These are phyloP conservation scores for Nemania serpens DNA, from an alignment of 2,329 filamentous ascomycete genomes.

Conservation along the genomic window DNA sequence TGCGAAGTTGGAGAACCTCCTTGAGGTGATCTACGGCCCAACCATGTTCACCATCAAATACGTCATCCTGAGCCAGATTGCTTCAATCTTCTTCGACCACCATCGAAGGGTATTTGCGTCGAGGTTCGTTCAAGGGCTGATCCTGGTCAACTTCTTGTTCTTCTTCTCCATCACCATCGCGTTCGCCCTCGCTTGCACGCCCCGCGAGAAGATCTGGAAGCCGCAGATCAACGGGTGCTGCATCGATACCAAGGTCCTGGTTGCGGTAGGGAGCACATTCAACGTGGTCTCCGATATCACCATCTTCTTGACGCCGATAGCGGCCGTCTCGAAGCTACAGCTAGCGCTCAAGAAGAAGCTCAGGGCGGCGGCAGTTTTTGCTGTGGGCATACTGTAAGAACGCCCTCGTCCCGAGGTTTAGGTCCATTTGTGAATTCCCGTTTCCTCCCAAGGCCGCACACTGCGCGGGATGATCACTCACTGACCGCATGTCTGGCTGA, in stretches of 20 bases:
- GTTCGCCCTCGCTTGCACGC: not conserved
- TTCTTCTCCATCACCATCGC: not conserved
- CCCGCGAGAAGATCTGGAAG: not conserved
- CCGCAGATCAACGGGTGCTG: not conserved
- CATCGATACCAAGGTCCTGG: not conserved
- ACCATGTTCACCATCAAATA: not conserved
- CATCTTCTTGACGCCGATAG: not conserved
- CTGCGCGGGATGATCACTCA: too few species aligned
- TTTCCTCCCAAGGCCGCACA: too few species aligned
- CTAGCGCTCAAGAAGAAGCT: not conserved
- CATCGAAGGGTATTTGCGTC: not conserved
- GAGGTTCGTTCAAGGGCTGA: not conserved
- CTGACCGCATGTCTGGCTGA: too few species aligned
- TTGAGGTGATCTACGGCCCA: not conserved
- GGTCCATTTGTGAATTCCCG: too few species aligned
- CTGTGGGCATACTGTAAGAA: not conserved
- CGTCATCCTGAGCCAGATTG: not conserved
- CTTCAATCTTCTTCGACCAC: not conserved
- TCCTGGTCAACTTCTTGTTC: not conserved
- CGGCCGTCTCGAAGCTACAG: not conserved
- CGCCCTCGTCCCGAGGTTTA: too few species aligned
- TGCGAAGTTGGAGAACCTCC: not conserved
- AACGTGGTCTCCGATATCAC: not conserved
- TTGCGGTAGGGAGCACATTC: not conserved
- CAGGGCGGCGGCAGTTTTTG: not conserved